Evolutionary conservation across 257 asterid genomes (phyloP).

Genomic region (Paraleonurus japonicus): DNA sequence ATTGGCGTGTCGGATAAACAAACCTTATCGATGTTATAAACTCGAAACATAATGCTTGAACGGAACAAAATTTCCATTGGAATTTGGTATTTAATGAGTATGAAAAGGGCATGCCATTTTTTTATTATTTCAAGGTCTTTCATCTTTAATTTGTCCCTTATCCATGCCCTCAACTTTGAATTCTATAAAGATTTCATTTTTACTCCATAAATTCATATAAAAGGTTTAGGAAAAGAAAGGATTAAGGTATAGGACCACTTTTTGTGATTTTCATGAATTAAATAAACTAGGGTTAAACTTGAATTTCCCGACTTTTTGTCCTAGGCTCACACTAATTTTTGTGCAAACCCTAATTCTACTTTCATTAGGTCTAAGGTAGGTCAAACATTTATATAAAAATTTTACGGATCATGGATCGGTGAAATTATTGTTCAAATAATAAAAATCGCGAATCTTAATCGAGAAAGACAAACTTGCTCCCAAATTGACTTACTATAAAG

Average conservation of each 20-base stretch:
- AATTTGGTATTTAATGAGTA: slow-evolving; percentile 26
- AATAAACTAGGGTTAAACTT: slow-evolving; percentile 28
- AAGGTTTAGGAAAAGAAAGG: not conserved
- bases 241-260: slow-evolving; percentile 30
- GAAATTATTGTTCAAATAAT: too few species aligned
- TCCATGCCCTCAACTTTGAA: slow-evolving; percentile 26
- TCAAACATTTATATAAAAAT: too few species aligned
- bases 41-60: slow-evolving; percentile 43
- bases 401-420: too few species aligned
- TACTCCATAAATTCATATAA: slow-evolving; percentile 25
- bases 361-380: not conserved
- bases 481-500: too few species aligned
- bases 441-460: too few species aligned
- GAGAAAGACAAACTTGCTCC: too few species aligned
- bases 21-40: slow-evolving; percentile 39
- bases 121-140: slow-evolving; percentile 33
- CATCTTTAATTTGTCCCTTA: slow-evolving; percentile 31
- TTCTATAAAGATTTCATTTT: slow-evolving; percentile 25
- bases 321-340: not conserved
- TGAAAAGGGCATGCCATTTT: slow-evolving; percentile 45
- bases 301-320: slow-evolving; percentile 36
- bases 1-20: slow-evolving; percentile 40
- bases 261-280: slow-evolving; percentile 22
- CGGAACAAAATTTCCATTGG: slow-evolving; percentile 36
- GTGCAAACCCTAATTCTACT: slow-evolving; percentile 17